Evolutionary conservation across 805 yeast genomes (phyloP), one percentile per base, ranked within the genome.

Genomic region (Hanseniaspora thailandica): DNA sequence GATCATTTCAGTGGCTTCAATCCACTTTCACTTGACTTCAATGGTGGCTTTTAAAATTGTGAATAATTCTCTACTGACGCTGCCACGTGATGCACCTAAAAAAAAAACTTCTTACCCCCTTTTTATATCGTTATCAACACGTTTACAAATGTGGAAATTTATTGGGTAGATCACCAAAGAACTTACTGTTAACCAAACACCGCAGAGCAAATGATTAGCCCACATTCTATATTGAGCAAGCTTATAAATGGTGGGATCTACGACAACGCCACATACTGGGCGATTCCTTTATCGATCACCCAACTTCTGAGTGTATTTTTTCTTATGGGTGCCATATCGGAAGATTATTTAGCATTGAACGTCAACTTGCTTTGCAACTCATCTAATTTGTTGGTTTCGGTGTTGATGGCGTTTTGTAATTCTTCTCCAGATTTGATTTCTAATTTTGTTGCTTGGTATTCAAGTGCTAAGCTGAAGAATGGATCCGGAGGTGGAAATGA

Each of bases 361-460:
- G 69, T 67, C 15, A 66, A 54, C 30, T 36, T 44, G 19, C 41
- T 54, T 6, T 54, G 56, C 26, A 44, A 47, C 35, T 54, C 56
- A 8, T 54, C 69, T 7, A 57, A 57, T 25, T 48, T 67, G 13
- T 55, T 68, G n/a, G 64, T 63, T 23, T 55, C 61, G 17, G 58
- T 67, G 13, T 45, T 67, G 36, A 51, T 67, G 45, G 64, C 71
- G 15, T 66, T 68, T 67, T 67, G 71, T 52, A 67, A 67, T 43
- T 66, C 69, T 3, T 63, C 71, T 1, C 71, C 71, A 2, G 71
- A 67, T 58, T 52, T 67, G 5, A 63, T 67, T 45, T 66, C 71
- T 10, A 66, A 66, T 55, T 58, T 67, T 35, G 60, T 67, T 56
- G 65, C 67, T 55, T 67, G 71, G 71, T 62, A 66, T 9, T 20